Evolutionary conservation across 2,329 filamentous ascomycete species (phyloP).

Genomic region (Exophiala aquamarina): DNA sequence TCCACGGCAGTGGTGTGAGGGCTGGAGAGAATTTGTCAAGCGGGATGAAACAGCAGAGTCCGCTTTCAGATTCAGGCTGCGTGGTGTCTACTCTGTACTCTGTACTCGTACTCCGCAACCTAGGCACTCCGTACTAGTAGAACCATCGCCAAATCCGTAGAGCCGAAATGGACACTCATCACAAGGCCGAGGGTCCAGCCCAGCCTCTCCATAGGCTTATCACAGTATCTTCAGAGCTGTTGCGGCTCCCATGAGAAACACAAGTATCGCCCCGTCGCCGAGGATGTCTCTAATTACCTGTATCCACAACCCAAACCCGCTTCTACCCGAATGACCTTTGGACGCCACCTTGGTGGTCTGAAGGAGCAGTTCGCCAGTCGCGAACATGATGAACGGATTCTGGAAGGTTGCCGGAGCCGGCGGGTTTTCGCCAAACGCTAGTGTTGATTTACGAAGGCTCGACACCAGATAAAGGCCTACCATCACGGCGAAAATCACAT

Average conservation of each 20-base stretch:
- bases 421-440: slow-evolving; percentile 39
- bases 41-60: too few relatives aligned
- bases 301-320: slow-evolving; percentile 35
- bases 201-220: too few relatives aligned
- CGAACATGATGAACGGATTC: slow-evolving; percentile 47
- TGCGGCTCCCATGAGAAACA: slow-evolving; percentile 43
- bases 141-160: too few relatives aligned
- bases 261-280: slow-evolving; percentile 44
- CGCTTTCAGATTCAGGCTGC: too few relatives aligned
- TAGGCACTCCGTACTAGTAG: too few relatives aligned
- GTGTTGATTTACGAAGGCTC: slow-evolving; percentile 37
- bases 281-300: slow-evolving; percentile 40
- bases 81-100: too few relatives aligned
- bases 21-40: too few relatives aligned
- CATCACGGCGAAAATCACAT: slow-evolving; percentile 57
- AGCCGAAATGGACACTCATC: too few relatives aligned
- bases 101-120: too few relatives aligned
- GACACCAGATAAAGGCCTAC: slow-evolving; percentile 55
- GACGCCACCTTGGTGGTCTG: slow-evolving; percentile 37
- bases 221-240: too few relatives aligned
- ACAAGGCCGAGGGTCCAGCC: too few relatives aligned
- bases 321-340: slow-evolving; percentile 29
- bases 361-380: slow-evolving; percentile 47
- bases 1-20: too few relatives aligned
- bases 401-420: slow-evolving; percentile 45